Evolutionary conservation across 2,329 filamentous ascomycete genomes (phyloP).

Genomic region (Penicillium rolfsii): DNA sequence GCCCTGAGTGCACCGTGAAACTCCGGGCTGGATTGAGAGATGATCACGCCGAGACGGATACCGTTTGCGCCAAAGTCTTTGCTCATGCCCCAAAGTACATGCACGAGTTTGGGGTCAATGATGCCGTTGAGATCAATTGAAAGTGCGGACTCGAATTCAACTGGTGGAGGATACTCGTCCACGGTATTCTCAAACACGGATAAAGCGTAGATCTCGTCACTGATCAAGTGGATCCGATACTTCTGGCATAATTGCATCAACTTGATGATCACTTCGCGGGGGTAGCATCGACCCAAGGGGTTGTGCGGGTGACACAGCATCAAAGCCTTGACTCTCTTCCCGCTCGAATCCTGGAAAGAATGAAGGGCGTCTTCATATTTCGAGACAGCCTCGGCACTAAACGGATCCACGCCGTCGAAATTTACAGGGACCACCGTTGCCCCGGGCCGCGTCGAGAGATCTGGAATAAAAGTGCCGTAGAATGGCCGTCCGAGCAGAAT

Average conservation of each 20-base stretch:
- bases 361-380: constrained; percentile 52
- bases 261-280: constrained; percentile 44
- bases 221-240: constrained; percentile 58
- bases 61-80: constrained; percentile 63
- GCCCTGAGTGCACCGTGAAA: constrained; percentile 48
- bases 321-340: constrained; percentile 48
- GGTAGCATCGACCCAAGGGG: constrained; percentile 55
- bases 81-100: constrained; percentile 54
- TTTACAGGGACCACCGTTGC: constrained; percentile 49
- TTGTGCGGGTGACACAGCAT: constrained; percentile 59
- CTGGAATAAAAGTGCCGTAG: constrained; percentile 55
- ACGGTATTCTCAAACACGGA: constrained; percentile 53
- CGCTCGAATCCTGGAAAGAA: constrained; percentile 39
- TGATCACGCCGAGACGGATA: constrained; percentile 55
- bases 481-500: constrained; percentile 42
- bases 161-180: constrained; percentile 28
- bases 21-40: constrained; percentile 51
- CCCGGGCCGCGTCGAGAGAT: constrained; percentile 50
- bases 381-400: constrained; percentile 45
- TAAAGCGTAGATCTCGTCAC: constrained; percentile 63
- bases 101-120: constrained; percentile 56
- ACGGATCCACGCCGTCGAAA: constrained; percentile 51
- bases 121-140: constrained; percentile 49
- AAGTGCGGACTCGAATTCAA: constrained; percentile 53
- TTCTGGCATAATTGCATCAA: constrained; percentile 56